These are phyloP conservation scores for Naganishia albida DNA, from an alignment of 1,284 basidiomycete species.

Conservation along the genomic window DNA sequence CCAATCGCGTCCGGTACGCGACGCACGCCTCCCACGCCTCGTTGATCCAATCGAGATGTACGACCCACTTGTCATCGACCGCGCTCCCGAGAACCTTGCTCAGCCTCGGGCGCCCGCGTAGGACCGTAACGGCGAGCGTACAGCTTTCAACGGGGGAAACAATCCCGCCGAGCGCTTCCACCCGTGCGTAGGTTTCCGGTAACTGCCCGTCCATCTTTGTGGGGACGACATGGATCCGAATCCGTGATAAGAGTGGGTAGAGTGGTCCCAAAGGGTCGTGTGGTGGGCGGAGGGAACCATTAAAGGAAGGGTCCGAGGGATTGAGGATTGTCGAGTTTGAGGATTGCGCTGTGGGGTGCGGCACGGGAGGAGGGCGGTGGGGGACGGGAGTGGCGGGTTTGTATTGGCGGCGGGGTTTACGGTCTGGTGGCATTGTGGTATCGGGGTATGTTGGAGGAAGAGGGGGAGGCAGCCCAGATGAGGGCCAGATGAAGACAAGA, in stretches of 20 bases:
- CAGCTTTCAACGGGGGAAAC: slow-evolving; percentile 39
- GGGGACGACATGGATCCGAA: slow-evolving; percentile 47
- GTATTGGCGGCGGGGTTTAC: neutral
- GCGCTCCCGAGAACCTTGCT: slow-evolving; percentile 38
- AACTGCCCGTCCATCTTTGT: slow-evolving; percentile 45
- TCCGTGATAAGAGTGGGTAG: slow-evolving; percentile 45
- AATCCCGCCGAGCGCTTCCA: slow-evolving; percentile 48
- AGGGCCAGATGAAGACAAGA: too few species aligned
- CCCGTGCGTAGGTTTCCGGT: slow-evolving; percentile 35
- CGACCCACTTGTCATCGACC: slow-evolving; percentile 39
- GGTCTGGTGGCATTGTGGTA: slow-evolving; percentile 20
- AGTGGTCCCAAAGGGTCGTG: slow-evolving; percentile 5
- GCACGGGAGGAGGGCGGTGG: slow-evolving; percentile 18
- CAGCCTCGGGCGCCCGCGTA: slow-evolving; percentile 47
- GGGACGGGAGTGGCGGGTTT: neutral
- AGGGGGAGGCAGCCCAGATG: neutral
- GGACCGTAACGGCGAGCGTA: slow-evolving; percentile 43
- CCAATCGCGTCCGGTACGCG: slow-evolving; percentile 27
- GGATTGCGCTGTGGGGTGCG: slow-evolving; percentile 16
- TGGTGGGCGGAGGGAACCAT: neutral
- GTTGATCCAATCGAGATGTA: slow-evolving; percentile 41
- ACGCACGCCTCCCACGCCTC: slow-evolving; percentile 40
- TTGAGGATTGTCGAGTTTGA: slow-evolving; percentile 5
- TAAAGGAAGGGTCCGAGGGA: neutral
- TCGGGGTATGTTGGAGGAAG: neutral